phyloP scores from a whole-genome alignment of 208 protist genomes.

The Endotrypanum monterogeii region DNA sequence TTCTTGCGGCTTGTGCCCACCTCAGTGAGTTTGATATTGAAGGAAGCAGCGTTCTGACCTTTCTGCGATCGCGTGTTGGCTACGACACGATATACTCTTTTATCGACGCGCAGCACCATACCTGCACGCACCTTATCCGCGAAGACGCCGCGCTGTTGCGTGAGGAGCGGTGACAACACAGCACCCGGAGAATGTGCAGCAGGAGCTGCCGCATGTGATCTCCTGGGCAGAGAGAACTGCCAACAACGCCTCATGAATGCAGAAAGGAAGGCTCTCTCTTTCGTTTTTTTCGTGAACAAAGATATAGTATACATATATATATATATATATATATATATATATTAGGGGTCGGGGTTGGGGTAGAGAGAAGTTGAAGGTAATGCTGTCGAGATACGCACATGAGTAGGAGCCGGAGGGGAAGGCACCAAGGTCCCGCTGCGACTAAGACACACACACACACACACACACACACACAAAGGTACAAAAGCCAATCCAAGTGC shows the following conservation, averaged over 20 bases:
- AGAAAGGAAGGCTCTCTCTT: neutral
- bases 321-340: too few relatives aligned
- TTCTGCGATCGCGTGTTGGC: constrained; percentile 89
- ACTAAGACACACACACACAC: neutral
- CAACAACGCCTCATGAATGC: constrained; percentile 19
- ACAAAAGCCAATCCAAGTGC: neutral
- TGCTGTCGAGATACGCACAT: neutral
- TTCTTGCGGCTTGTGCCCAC: constrained; percentile 80
- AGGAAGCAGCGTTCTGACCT: constrained; percentile 88
- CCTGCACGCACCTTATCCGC: constrained; percentile 86
- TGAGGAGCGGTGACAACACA: constrained; percentile 13
- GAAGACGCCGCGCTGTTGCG: constrained; percentile 63
- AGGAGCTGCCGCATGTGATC: neutral
- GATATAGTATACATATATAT: too few relatives aligned
- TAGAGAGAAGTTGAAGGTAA: neutral
- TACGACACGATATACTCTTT: constrained; percentile 74
- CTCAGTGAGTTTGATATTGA: constrained; percentile 87
- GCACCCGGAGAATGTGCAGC: neutral
- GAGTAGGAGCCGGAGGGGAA: neutral
- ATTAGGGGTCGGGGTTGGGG: neutral
- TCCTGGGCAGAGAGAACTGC: constrained; percentile 9
- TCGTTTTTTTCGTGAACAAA: neutral
- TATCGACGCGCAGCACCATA: constrained; percentile 85
- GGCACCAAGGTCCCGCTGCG: too few relatives aligned
- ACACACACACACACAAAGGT: neutral